Conservation (phyloP, 768 basidiomycete species). For the Phylloporus arenicola region DNA sequence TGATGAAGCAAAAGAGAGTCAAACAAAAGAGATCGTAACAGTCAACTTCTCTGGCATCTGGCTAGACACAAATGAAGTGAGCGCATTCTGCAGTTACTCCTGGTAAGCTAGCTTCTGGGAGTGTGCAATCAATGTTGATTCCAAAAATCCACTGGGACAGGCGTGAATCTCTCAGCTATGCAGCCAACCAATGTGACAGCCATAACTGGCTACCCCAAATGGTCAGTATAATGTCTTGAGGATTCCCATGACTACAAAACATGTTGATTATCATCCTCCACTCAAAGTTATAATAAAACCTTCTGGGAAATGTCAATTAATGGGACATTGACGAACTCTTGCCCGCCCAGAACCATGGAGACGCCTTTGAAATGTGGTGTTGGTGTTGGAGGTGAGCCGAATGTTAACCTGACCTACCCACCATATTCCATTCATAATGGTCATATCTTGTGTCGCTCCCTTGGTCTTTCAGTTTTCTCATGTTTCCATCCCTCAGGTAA, state of each 20-base stretch:
- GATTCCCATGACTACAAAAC: not conserved
- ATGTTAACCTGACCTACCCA: conserved; percentile 49
- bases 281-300: conserved; percentile 52
- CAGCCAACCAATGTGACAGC: conserved; percentile 45
- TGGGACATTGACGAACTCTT: conserved; percentile 51
- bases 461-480: not conserved
- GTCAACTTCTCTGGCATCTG: conserved; percentile 64
- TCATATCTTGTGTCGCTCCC: conserved; percentile 20
- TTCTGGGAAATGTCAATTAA: conserved; percentile 66
- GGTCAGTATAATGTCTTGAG: conserved; percentile 33
- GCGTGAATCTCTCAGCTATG: conserved; percentile 51
- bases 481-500: conserved; percentile 31
- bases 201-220: conserved; percentile 62
- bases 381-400: conserved; percentile 45
- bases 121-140: not conserved
- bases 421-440: conserved; percentile 74
- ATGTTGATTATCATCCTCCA: not conserved
- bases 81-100: conserved; percentile 60
- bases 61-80: conserved; percentile 66
- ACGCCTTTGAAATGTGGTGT: conserved; percentile 39
- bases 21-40: no score
- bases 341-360: conserved; percentile 12
- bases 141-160: conserved; percentile 36
- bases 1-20: no score
- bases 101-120: conserved; percentile 33